Evolutionary conservation across 768 basidiomycete species (phyloP).

Genomic region (Agrocybe chaxingu): DNA sequence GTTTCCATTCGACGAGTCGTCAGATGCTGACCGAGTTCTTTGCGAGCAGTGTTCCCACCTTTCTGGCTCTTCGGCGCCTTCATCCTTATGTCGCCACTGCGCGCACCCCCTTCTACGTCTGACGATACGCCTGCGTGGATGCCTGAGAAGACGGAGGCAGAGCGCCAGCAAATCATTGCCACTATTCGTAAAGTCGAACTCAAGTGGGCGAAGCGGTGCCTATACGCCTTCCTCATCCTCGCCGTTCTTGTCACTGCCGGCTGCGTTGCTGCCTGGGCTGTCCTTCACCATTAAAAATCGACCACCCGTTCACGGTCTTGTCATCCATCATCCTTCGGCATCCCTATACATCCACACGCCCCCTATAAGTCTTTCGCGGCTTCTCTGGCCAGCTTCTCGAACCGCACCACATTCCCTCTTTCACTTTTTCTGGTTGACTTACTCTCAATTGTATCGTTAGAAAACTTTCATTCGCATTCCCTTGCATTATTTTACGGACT

Average conservation of each 20-base stretch:
- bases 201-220: conserved; percentile 57
- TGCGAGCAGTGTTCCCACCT: conserved; percentile 48
- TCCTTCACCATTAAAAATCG: conserved; percentile 10
- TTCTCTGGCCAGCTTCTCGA: no score
- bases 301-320: no score
- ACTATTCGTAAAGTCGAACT: conserved; percentile 45
- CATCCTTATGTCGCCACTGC: conserved; percentile 53
- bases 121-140: conserved; percentile 43
- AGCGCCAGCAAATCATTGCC: conserved; percentile 41
- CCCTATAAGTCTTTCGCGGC: no score
- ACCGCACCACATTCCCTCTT: no score
- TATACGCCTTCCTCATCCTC: conserved; percentile 50
- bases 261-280: conserved; percentile 31
- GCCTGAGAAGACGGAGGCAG: conserved; percentile 51
- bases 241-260: conserved; percentile 30
- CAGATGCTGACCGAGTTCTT: conserved; percentile 4
- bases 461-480: no score
- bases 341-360: no score
- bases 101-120: conserved; percentile 25
- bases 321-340: no score
- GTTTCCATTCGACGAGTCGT: not conserved
- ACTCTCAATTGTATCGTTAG: no score
- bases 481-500: no score
- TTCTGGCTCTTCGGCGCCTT: conserved; percentile 61
- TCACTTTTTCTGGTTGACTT: no score